These are phyloP conservation scores for Ustilago loliicola DNA, from an alignment of 1,284 basidiomycete genomes.

Conservation along the genomic window DNA sequence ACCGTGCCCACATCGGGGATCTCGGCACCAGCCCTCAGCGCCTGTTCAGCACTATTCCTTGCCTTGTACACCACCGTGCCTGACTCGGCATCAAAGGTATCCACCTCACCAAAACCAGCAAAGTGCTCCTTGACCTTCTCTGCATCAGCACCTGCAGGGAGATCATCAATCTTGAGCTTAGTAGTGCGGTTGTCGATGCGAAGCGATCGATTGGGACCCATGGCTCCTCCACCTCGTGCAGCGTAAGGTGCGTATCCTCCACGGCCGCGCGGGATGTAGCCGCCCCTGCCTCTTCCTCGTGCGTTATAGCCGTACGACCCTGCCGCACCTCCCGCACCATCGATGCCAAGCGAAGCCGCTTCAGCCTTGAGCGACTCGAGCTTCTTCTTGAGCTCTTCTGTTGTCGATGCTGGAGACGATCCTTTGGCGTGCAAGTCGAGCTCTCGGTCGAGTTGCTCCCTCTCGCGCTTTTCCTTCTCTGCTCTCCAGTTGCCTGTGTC, in stretches of 20 bases:
- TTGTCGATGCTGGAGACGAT: slow-evolving; percentile 73
- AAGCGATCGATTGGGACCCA: slow-evolving; percentile 74
- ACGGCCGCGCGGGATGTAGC: slow-evolving; percentile 74
- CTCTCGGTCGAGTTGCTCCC: slow-evolving; percentile 79
- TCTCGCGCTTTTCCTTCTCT: slow-evolving; percentile 79
- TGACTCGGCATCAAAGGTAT: slow-evolving; percentile 37
- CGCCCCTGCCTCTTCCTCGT: slow-evolving; percentile 69
- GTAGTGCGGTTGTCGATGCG: slow-evolving; percentile 91
- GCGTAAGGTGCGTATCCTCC: slow-evolving; percentile 81
- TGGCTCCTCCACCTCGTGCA: slow-evolving; percentile 74
- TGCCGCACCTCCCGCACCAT: slow-evolving; percentile 66
- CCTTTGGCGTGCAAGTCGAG: slow-evolving; percentile 71
- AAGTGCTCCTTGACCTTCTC: slow-evolving; percentile 83
- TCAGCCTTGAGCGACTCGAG: slow-evolving; percentile 85
- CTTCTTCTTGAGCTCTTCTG: slow-evolving; percentile 82
- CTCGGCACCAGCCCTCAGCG: slow-evolving; percentile 55
- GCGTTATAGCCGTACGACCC: slow-evolving; percentile 66
- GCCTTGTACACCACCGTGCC: slow-evolving; percentile 59
- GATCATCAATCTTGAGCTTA: slow-evolving; percentile 81
- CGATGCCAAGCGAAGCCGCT: slow-evolving; percentile 85
- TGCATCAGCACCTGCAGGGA: slow-evolving; percentile 72
- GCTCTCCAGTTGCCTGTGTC: slow-evolving; percentile 73
- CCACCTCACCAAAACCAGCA: slow-evolving; percentile 55
- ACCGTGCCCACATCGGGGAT: slow-evolving; percentile 62
- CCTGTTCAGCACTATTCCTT: slow-evolving; percentile 58